Base-by-base conservation (phyloP, 345 rosid genomes). In the Brassica nigra region DNA sequence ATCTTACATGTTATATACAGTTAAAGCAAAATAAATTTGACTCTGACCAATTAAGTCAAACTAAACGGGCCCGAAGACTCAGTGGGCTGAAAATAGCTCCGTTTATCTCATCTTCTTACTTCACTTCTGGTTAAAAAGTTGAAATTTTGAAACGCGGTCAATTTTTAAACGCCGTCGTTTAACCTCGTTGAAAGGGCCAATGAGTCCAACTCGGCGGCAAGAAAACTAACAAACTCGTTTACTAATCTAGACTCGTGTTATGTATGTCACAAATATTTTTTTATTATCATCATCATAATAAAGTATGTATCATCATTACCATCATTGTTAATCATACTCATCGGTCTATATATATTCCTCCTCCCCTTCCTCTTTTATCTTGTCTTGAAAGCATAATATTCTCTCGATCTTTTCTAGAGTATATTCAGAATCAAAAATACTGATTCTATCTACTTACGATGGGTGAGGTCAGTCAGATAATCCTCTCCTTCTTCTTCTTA, bases 151-250 rank as follows among this genome's bases (percentile, higher is more conserved):
- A 54, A 54, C 10, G 59, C 59, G 23, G 59, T 54, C 27, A 49
- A 49, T 6, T 54, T 54, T 16, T 54, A 54, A 54, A 54, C 59
- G 59, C 27, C 59, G 59, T 54, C 0, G 59, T 54, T 54, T 54
- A 54, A 15, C 59, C 23, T 54, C 59, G 23, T 54, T 15, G 59
- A 54, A 54, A 6, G 27, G 59, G 59, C 59, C 59, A 3, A 16
- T 54, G 10, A 54, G 59, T 54, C 59, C 59, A 54, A 54, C 59
- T 54, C 59, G 59, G 27, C 59, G 59, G 59, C 59, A 54, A 15
- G 59, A 54, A 54, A 54, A 54, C 8, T 1, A 54, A 54, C 10
- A 54, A 54, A 54, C 59, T 54, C 59, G 59, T 2, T 8, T 54
- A 54, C 59, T 54, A 15, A 54, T 54, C 59, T 9, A 15, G 10